phyloP scores from a whole-genome alignment of 352 stramenopile genomes.

The Saprolegnia parasitica region DNA sequence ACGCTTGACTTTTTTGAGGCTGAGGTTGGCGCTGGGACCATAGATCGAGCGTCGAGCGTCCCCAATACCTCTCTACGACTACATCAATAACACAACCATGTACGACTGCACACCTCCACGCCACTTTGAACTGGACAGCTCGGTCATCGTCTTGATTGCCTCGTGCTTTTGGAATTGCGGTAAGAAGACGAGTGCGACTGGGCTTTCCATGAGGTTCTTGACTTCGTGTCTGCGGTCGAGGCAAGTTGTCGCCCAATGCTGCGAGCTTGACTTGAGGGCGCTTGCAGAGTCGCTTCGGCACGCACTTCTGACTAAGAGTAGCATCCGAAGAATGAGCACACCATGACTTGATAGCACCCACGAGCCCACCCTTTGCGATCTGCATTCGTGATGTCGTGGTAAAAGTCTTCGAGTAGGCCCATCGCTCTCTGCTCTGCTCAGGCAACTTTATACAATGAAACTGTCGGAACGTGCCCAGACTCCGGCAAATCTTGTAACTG shows the following conservation, averaged over 20 bases:
- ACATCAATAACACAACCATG: background rate
- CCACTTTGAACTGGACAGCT: constrained; percentile 10
- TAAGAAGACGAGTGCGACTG: too few species aligned
- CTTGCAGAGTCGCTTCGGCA: background rate
- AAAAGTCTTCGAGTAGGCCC: constrained; percentile 22
- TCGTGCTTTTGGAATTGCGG: background rate
- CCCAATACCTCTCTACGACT: background rate
- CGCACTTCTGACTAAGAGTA: background rate
- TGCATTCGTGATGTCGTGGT: constrained; percentile 10
- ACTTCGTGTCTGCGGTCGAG: background rate
- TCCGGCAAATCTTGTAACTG: too few species aligned
- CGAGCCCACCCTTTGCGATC: background rate
- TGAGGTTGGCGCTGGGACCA: background rate
- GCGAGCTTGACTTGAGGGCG: background rate
- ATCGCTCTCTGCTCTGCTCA: too few species aligned
- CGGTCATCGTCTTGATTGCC: constrained; percentile 13
- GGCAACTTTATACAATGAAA: too few species aligned
- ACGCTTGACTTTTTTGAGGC: background rate
- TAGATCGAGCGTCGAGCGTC: background rate
- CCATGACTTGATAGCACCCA: background rate
- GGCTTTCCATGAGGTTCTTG: background rate
- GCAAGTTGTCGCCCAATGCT: background rate
- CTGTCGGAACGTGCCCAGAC: too few species aligned
- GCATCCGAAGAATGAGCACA: background rate
- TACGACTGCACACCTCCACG: constrained; percentile 8